Base-by-base conservation (phyloP, 2,329 filamentous ascomycete species). In the Calonectria ilicicola region DNA sequence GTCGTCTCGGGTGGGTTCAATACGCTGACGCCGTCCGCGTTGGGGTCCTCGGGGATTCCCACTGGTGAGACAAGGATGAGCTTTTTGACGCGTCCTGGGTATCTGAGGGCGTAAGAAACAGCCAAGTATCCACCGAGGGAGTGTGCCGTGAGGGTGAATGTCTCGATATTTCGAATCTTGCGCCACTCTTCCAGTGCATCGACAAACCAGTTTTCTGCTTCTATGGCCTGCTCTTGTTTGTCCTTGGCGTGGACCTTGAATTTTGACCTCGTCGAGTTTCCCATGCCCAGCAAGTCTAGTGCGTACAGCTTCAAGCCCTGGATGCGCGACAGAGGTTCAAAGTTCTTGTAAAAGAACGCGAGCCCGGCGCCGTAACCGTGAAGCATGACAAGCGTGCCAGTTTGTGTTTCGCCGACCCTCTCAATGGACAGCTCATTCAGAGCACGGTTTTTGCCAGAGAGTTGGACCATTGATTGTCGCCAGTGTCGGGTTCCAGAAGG, bases 321-420 rank as follows among this genome's bases (percentile, higher is more conserved):
- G 1, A 91, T 86, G 27, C 96, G 92, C 62, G 93, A 96, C 40
- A 98, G 86, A 5, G 93, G 92, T 83, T 99, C 97, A 72, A 98
- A 98, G 82, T 99, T 98, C 85, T 96, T 96, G 88, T 98, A 99
- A 88, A 98, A 99, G 85, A 98, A 98, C n/a, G 96, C 97, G 0
- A 99, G 89, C 0, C 97, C 97, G 2, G 97, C 97, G 53, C 97
- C 97, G 83, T 98, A 98, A 73, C 97, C 97, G 82, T 99, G 97
- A 5, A 99, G 87, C 91, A 99, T 98, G 51, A 99, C 97, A 15
- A 99, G 87, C 56, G 95, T 97, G 80, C 98, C 94, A 2, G 98
- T 91, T 1, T 94, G 95, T 83, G 35, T 15, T 40, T 60, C 53
- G 21, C 53, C 53, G 21, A 27, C 53, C 12, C 35, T 40, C 7